Evolutionary conservation across 306 rosid genomes (phyloP).

Genomic region (Cucumis melo): DNA sequence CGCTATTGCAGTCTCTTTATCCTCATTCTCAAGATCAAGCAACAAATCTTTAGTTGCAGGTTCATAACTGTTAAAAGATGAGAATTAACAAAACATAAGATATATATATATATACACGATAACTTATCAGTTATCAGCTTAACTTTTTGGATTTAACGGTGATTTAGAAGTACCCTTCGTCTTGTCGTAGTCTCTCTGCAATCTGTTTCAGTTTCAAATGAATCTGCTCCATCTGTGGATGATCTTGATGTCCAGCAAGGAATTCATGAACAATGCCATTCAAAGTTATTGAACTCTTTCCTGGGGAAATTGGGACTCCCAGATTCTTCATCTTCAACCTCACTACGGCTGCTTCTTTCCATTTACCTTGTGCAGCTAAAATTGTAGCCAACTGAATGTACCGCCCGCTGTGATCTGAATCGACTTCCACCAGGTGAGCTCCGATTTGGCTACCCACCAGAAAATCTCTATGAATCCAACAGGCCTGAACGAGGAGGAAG

Average conservation of each 20-base stretch:
- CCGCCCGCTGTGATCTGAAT: constrained; percentile 36
- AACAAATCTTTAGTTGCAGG: not conserved
- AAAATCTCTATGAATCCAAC: constrained; percentile 29
- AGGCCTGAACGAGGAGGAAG: constrained; percentile 11
- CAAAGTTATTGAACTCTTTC: constrained; percentile 36
- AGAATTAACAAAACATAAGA: not conserved
- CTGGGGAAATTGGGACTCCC: constrained; percentile 27
- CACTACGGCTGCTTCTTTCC: constrained; percentile 33
- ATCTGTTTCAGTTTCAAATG: constrained; percentile 19
- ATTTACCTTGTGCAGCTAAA: constrained; percentile 37
- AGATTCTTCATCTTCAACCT: constrained; percentile 33
- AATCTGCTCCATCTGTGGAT: constrained; percentile 24
- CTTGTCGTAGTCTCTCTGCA: constrained; percentile 8
- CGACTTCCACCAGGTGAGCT: constrained; percentile 26
- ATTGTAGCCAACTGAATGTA: constrained; percentile 38
- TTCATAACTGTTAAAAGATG: not conserved
- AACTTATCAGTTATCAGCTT: not conserved
- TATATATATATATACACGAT: not conserved
- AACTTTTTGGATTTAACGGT: not conserved
- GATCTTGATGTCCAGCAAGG: constrained; percentile 26
- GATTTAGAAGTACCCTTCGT: constrained; percentile 1
- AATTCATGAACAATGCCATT: constrained; percentile 40
- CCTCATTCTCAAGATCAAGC: constrained; percentile 12
- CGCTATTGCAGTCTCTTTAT: constrained; percentile 9
- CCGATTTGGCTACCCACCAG: constrained; percentile 43